phyloP scores from a whole-genome alignment of 2,329 filamentous ascomycete species.

The Diplocarpon mali region DNA sequence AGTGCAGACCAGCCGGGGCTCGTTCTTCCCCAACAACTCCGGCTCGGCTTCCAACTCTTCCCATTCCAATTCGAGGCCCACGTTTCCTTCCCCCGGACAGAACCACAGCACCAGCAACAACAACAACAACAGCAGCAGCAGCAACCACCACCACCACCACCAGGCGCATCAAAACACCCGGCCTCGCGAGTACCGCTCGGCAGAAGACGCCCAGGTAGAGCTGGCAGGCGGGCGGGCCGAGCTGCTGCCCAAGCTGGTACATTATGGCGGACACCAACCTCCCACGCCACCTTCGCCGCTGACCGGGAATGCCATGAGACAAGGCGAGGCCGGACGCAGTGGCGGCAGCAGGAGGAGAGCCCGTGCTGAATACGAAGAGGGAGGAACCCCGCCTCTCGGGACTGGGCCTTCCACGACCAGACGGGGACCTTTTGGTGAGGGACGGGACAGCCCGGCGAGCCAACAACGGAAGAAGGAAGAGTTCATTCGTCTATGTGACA shows the following conservation, averaged over 20 bases:
- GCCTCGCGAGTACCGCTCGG: conserved; percentile 81
- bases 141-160: too few relatives aligned
- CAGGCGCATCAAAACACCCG: conserved; percentile 46
- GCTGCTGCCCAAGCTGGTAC: conserved; percentile 82
- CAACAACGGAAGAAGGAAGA: conserved; percentile 83
- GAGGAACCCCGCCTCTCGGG: conserved; percentile 73
- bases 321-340: conserved; percentile 31
- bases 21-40: conserved; percentile 19
- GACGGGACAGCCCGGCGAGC: conserved; percentile 72
- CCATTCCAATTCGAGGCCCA: conserved; percentile 53
- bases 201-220: conserved; percentile 88
- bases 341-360: conserved; percentile 62
- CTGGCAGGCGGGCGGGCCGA: conserved; percentile 87
- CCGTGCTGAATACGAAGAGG: conserved; percentile 89
- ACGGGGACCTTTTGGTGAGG: conserved; percentile 66
- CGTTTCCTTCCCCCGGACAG: conserved; percentile 69
- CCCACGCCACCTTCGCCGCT: conserved; percentile 62
- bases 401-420: conserved; percentile 53
- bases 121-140: too few relatives aligned
- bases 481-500: conserved; percentile 74
- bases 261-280: conserved; percentile 89
- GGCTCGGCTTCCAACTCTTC: conserved; percentile 41
- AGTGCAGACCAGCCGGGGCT: conserved; percentile 9
- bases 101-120: too few relatives aligned
- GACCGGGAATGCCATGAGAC: conserved; percentile 24